These are phyloP conservation scores for Candida tibetensis DNA, from an alignment of 805 yeast species.

Conservation along the genomic window DNA sequence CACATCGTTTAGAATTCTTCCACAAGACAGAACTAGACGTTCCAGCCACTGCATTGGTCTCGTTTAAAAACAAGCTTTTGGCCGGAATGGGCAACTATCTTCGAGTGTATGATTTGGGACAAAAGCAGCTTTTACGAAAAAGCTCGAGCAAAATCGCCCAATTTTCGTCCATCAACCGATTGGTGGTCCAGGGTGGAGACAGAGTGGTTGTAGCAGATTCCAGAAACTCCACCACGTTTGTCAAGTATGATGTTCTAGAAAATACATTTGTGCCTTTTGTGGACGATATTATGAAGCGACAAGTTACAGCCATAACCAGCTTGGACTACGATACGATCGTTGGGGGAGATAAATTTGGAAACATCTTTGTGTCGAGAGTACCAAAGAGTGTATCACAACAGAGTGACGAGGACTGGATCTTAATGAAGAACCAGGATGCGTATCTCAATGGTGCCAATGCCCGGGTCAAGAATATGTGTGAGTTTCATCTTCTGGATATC, in stretches of 20 bases:
- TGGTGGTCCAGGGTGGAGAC: slow-evolving; percentile 49
- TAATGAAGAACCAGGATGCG: slow-evolving; percentile 28
- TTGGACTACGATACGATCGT: slow-evolving; percentile 75
- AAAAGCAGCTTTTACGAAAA: slow-evolving; percentile 73
- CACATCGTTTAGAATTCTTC: slow-evolving; percentile 37
- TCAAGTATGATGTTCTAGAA: slow-evolving; percentile 46
- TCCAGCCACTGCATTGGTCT: slow-evolving; percentile 46
- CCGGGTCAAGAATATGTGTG: slow-evolving; percentile 50
- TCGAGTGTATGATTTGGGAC: slow-evolving; percentile 70
- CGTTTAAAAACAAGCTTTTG: slow-evolving; percentile 57
- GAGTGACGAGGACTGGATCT: slow-evolving; percentile 48
- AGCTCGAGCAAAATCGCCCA: slow-evolving; percentile 47
- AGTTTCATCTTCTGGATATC: slow-evolving; percentile 68
- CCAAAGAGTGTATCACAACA: slow-evolving; percentile 47
- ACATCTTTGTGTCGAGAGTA: slow-evolving; percentile 63
- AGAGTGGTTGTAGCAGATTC: slow-evolving; percentile 73
- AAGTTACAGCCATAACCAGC: slow-evolving; percentile 55
- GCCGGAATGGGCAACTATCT: slow-evolving; percentile 55
- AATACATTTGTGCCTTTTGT: slow-evolving; percentile 60
- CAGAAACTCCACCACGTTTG: slow-evolving; percentile 58
- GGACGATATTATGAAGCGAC: slow-evolving; percentile 68
- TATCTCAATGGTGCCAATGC: slow-evolving; percentile 51
- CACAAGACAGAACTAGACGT: slow-evolving; percentile 60
- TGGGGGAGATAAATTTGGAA: slow-evolving; percentile 89
- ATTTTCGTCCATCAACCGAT: slow-evolving; percentile 47